Conservation (phyloP, 225 moss, liverwort and hornwort species). For the Physcomitrium patens region DNA sequence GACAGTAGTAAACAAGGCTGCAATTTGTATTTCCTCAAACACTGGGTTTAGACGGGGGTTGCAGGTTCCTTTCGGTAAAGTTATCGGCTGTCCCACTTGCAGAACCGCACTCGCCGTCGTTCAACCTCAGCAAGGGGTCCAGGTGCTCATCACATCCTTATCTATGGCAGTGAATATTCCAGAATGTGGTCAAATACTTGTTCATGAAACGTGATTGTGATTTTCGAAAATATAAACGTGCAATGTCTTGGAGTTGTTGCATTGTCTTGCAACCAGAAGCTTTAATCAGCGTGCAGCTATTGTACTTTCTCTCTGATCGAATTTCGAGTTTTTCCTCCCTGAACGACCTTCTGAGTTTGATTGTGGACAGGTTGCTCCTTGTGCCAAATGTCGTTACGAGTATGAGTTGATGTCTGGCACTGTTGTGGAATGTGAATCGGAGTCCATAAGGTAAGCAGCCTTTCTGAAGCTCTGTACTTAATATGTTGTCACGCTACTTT, state of each 20-base stretch:
- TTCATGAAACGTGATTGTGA: neutral
- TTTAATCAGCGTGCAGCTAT: neutral
- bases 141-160: slow-evolving; percentile 55
- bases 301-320: neutral
- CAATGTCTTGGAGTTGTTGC: slow-evolving; percentile 9
- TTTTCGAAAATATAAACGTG: neutral
- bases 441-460: slow-evolving; percentile 76
- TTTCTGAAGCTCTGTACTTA: neutral
- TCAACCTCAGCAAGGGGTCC: slow-evolving; percentile 95
- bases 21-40: slow-evolving; percentile 49
- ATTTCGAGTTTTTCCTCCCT: slow-evolving; percentile 7
- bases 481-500: neutral
- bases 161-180: neutral
- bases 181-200: neutral
- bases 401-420: slow-evolving; percentile 96
- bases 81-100: slow-evolving; percentile 93
- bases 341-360: slow-evolving; percentile 20
- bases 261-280: neutral
- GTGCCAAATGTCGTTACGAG: slow-evolving; percentile 93
- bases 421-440: slow-evolving; percentile 81
- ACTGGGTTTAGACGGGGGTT: slow-evolving; percentile 54
- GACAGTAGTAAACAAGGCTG: slow-evolving; percentile 17
- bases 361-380: slow-evolving; percentile 75
- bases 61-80: slow-evolving; percentile 98
- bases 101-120: slow-evolving; percentile 89